Evolutionary conservation across 2,329 filamentous ascomycete species (phyloP).

Genomic region (Hypoxylon sp.): DNA sequence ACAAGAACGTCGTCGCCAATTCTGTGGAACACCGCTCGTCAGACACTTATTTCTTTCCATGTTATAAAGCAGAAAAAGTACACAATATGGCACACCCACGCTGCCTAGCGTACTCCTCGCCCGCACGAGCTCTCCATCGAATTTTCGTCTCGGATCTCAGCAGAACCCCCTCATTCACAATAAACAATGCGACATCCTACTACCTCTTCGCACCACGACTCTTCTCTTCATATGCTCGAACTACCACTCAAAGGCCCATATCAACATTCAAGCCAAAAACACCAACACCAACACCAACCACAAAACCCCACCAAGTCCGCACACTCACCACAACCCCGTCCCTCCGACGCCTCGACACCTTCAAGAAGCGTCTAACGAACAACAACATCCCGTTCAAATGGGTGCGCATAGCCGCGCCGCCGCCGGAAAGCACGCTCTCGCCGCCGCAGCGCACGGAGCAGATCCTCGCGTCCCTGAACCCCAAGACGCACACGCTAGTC

Average conservation of each 20-base stretch:
- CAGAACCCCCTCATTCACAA: slow-evolving; percentile 7
- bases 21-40: no score
- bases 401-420: slow-evolving; percentile 45
- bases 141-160: slow-evolving; percentile 40
- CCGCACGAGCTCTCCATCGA: slow-evolving; percentile 43
- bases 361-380: slow-evolving; percentile 52
- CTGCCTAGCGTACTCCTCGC: slow-evolving; percentile 38
- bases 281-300: not conserved
- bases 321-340: slow-evolving; percentile 15
- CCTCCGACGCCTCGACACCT: slow-evolving; percentile 9
- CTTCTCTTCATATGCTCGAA: slow-evolving; percentile 13
- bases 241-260: not conserved
- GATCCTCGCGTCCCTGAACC: slow-evolving; percentile 37
- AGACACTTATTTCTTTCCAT: no score
- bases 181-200: slow-evolving; percentile 5
- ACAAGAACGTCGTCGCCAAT: no score
- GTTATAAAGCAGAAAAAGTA: no score
- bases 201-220: slow-evolving; percentile 32
- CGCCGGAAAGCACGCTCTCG: slow-evolving; percentile 27
- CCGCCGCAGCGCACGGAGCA: slow-evolving; percentile 34
- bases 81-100: slow-evolving; percentile 39
- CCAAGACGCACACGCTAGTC: slow-evolving; percentile 33
- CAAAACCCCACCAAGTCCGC: slow-evolving; percentile 8
- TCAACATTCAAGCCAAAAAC: not conserved
- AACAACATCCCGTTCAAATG: slow-evolving; percentile 54